Evolutionary conservation across 768 basidiomycete species (phyloP), one percentile per base, ranked within the genome.

Genomic region (Mycena kentingensis): DNA sequence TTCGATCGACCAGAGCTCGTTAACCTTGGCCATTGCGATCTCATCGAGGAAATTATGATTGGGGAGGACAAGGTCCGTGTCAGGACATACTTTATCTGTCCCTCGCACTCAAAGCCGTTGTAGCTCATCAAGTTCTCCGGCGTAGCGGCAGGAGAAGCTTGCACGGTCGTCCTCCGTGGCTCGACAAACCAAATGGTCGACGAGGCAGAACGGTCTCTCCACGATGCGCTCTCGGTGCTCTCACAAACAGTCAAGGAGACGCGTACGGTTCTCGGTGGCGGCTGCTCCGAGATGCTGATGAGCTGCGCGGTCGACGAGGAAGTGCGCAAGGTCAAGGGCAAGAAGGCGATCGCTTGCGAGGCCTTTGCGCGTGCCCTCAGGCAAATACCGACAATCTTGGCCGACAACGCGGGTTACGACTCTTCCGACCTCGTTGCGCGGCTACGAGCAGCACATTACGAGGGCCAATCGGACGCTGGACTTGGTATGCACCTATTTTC

Each of bases 91-190:
- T n/a, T 36, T 32, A 24, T 28, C 26, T 10, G 21, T 44, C 26
- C 18, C 31, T 29, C 44, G 21, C 36, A 29, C 28, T 32, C 44
- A 25, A 49, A 28, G 35, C 32, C 43, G n/a, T 2, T 48, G 7
- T 60, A 98, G 95, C 80, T 99, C 56, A 97, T 98, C 77, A 99
- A 98, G 74, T 99, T 99, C 79, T 98, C 97, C 8, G 97, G 97
- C 36, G 96, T 99, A 35, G 94, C 95, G 12, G 94, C 96, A 18
- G 96, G 96, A 12, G 87, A 96, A 70, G 97, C 97, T 19, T 98
- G 97, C 69, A 99, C 97, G 0, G 94, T 98, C 46, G 96, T 99
- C 25, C 81, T 99, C 7, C 90, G 97, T 29, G 97, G 97, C 13
- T 97, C 95, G 32, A 98, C 97, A 19, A 88, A 87, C 56, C 97